These are phyloP conservation scores for Brasilioporus rufonigricans DNA, from an alignment of 768 basidiomycete genomes.

Conservation along the genomic window DNA sequence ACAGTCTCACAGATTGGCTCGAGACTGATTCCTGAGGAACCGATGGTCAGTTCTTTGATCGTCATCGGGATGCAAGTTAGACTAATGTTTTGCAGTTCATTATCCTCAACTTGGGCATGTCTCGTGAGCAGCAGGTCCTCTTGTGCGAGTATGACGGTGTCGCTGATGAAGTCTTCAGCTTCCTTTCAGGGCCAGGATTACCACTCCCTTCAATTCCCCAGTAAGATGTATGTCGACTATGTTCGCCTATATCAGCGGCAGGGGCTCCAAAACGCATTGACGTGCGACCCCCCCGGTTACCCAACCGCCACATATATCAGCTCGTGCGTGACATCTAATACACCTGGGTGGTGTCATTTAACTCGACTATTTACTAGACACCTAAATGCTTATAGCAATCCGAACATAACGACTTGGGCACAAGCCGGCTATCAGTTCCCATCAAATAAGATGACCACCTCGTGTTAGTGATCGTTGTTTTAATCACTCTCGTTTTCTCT, in stretches of 20 bases:
- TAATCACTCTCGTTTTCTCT: conserved; percentile 4
- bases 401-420: conserved; percentile 86
- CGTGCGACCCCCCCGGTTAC: conserved; percentile 73
- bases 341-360: background rate
- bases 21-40: conserved; percentile 82
- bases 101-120: conserved; percentile 83
- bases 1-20: conserved; percentile 51
- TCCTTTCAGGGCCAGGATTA: conserved; percentile 54
- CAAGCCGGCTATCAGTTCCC: conserved; percentile 76
- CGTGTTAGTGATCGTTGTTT: conserved; percentile 19
- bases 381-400: conserved; percentile 64
- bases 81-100: conserved; percentile 52
- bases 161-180: conserved; percentile 32
- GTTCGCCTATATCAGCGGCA: conserved; percentile 83
- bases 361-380: conserved; percentile 22
- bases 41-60: conserved; percentile 63
- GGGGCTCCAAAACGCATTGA: conserved; percentile 63
- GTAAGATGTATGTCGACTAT: conserved; percentile 84
- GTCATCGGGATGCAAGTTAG: background rate
- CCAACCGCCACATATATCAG: conserved; percentile 84
- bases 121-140: conserved; percentile 43
- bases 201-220: conserved; percentile 62
- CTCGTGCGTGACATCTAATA: conserved; percentile 38
- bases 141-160: background rate
- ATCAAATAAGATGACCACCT: conserved; percentile 45